These are phyloP conservation scores for Erodium texanum DNA, from an alignment of 441 rosid species.

Conservation along the genomic window DNA sequence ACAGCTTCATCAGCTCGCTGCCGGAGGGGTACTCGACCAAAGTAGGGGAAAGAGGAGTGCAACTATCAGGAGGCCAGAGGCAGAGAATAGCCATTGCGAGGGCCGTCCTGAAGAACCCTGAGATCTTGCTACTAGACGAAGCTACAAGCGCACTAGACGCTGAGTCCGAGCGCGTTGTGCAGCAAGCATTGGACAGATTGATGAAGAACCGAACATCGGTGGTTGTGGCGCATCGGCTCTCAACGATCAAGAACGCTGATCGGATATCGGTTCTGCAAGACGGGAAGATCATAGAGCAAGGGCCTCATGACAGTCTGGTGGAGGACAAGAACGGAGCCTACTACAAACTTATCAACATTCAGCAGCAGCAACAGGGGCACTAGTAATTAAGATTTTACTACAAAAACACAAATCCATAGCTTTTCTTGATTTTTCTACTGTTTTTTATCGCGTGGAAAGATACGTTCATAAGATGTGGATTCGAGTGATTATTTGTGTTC, in stretches of 20 bases:
- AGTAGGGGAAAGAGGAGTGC: constrained; percentile 90
- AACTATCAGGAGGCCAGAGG: constrained; percentile 92
- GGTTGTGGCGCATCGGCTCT: constrained; percentile 80
- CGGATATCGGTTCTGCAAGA: constrained; percentile 85
- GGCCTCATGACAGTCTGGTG: constrained; percentile 57
- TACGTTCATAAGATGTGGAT: not conserved
- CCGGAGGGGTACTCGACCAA: constrained; percentile 83
- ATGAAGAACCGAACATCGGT: constrained; percentile 83
- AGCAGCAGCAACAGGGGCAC: constrained; percentile 24
- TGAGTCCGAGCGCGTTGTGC: constrained; percentile 89
- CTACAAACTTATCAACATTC: constrained; percentile 70
- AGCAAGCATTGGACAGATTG: constrained; percentile 89
- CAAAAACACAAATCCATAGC: not conserved
- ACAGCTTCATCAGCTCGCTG: constrained; percentile 71
- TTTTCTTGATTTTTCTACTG: not conserved
- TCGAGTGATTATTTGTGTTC: constrained; percentile 2
- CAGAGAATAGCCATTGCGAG: constrained; percentile 89
- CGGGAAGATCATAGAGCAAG: constrained; percentile 92
- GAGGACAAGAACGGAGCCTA: constrained; percentile 66
- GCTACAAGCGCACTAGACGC: constrained; percentile 95
- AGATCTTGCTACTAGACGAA: constrained; percentile 86
- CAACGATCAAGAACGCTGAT: constrained; percentile 83
- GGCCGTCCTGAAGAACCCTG: constrained; percentile 79
- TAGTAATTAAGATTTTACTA: too few species aligned
- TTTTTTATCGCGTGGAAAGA: not conserved